Evolutionary conservation across 2,329 filamentous ascomycete species (phyloP), one percentile per base, ranked within the genome.

Genomic region (Fusarium sp.): DNA sequence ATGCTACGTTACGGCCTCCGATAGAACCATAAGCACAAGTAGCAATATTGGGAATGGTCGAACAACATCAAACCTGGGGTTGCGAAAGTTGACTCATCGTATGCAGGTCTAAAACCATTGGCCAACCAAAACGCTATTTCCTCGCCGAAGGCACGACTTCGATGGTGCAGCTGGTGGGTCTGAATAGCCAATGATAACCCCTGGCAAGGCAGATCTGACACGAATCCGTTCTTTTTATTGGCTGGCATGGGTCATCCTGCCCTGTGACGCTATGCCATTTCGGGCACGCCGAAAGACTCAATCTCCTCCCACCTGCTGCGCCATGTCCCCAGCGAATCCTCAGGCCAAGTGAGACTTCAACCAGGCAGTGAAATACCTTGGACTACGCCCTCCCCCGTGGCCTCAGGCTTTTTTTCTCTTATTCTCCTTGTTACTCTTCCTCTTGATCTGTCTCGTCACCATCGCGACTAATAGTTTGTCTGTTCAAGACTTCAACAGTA

Each of bases 221-320:
- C 21, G 11, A 17, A 8, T 19, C 0, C 2, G n/a, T 7, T 1
- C 1, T 3, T 4, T 0, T 71, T 21, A 77, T 77, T 77, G 73
- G 76, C 13, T 31, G 3, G 0, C 5, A 3, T 2, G 6, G n/a
- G 39, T 33, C 17, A 42, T 15, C 37, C 38, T 41, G 54, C 53
- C 53, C 53, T 51, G 25, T 11, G 4, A 45, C 73, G 70, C 77
- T 76, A 77, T 60, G 33, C 77, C 76, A 56, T 50, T 69, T 76
- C 67, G 68, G 76, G 76, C 77, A 78, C 77, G 77, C 77, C 77
- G 77, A 79, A 78, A 70, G 75, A 77, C 73, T 77, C 75, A 74
- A 72, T 68, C 65, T 69, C 49, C 64, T 62, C 61, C 50, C 60
- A 66, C 65, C 44, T 67, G 70, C 73, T 73, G 70, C 69, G 73